A percentile compares a stretch with the other conserved stretches of the same genome.
Evolutionary conservation across 1,284 basidiomycete genomes (phyloP).

Genomic region (Trichosporon sp.): DNA sequence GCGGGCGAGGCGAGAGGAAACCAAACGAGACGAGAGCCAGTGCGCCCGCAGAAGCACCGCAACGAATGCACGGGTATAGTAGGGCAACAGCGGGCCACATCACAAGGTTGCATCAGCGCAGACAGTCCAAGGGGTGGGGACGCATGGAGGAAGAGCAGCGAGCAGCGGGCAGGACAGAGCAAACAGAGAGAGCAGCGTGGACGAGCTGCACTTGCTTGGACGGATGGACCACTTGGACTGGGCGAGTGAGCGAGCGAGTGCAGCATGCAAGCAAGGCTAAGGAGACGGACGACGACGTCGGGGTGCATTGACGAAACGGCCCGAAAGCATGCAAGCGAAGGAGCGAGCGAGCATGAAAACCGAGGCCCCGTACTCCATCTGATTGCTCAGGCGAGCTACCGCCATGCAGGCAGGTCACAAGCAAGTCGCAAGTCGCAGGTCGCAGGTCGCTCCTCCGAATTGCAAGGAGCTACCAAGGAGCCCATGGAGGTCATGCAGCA

Average conservation of each 20-base stretch:
- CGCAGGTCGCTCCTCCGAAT: background rate
- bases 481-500: too few relatives aligned
- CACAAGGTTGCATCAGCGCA: background rate
- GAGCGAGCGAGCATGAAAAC: background rate
- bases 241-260: too few relatives aligned
- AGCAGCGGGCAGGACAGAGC: background rate
- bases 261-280: too few relatives aligned
- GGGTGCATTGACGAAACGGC: background rate
- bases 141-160: background rate
- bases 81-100: background rate
- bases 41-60: background rate
- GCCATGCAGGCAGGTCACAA: too few relatives aligned
- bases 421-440: background rate
- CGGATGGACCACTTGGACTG: background rate
- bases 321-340: background rate
- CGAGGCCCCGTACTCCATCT: background rate
- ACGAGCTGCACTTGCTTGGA: background rate
- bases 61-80: background rate
- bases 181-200: too few relatives aligned
- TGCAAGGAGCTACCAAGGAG: too few relatives aligned
- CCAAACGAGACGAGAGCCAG: background rate
- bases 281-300: background rate
- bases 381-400: too few relatives aligned
- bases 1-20: background rate
- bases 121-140: background rate